Percentiles rank a stretch among this genome's conserved stretches.
These are phyloP conservation scores for Trichoderma sp. DNA, from an alignment of 2,329 filamentous ascomycete genomes.

Conservation along the genomic window DNA sequence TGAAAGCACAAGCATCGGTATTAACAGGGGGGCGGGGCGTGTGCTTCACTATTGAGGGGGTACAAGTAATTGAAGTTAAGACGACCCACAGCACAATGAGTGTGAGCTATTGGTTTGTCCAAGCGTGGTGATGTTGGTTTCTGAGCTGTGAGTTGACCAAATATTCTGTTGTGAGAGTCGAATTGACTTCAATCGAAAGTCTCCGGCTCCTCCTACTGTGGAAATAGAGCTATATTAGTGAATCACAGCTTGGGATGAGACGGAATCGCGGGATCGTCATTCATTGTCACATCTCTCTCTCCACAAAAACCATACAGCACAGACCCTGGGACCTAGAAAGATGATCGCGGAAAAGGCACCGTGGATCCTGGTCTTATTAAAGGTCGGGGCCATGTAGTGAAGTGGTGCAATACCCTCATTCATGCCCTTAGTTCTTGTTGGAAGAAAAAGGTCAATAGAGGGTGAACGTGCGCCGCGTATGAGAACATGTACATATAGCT, in stretches of 20 bases:
- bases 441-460: neutral
- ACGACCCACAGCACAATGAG: neutral
- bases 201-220: neutral
- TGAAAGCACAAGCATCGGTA: neutral
- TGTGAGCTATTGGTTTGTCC: neutral
- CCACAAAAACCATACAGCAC: neutral
- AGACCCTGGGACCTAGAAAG: neutral
- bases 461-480: neutral
- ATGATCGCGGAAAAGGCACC: neutral
- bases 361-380: neutral
- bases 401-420: neutral
- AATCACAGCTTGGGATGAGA: neutral
- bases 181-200: neutral
- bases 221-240: neutral
- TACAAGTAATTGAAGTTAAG: neutral
- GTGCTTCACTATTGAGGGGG: neutral
- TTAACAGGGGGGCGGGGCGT: neutral
- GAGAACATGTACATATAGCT: neutral
- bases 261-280: neutral
- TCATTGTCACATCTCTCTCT: neutral
- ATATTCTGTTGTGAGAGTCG: neutral
- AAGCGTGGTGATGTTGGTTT: neutral
- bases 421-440: neutral
- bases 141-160: neutral
- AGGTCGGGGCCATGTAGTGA: neutral